Percentiles rank a stretch among this genome's conserved stretches.
phyloP scores from a whole-genome alignment of 768 basidiomycete species.

The Sarcomyxa edulis region DNA sequence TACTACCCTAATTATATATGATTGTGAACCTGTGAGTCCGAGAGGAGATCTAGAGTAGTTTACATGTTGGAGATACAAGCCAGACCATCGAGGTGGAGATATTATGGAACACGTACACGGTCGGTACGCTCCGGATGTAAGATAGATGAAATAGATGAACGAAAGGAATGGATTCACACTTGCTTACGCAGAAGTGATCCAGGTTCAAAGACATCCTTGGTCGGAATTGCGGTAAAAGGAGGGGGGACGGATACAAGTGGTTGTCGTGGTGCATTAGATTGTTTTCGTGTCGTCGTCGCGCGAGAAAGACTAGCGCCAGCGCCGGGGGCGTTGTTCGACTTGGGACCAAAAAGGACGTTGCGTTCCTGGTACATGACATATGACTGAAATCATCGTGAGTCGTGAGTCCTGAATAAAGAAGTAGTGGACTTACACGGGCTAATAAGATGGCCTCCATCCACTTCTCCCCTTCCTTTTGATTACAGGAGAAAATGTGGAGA shows the following conservation, averaged over 20 bases:
- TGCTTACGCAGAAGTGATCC: slow-evolving; percentile 67
- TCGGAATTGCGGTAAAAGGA: slow-evolving; percentile 24
- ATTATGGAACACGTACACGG: slow-evolving; percentile 2
- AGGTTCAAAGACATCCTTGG: slow-evolving; percentile 57
- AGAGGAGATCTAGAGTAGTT: too few species aligned
- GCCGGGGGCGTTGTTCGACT: slow-evolving; percentile 22
- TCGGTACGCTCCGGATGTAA: too few species aligned
- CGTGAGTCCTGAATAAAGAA: slow-evolving; percentile 3
- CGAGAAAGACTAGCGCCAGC: slow-evolving; percentile 15
- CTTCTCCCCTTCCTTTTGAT: slow-evolving; percentile 61
- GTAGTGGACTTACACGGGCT: slow-evolving; percentile 59
- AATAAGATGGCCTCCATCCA: slow-evolving; percentile 78
- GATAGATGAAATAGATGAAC: slow-evolving; percentile 8
- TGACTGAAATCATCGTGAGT: slow-evolving; percentile 42
- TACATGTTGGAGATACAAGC: neutral
- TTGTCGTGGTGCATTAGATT: slow-evolving; percentile 23
- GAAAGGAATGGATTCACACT: too few species aligned
- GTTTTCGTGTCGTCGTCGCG: slow-evolving; percentile 31
- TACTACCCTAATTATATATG: too few species aligned
- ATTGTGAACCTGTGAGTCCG: too few species aligned
- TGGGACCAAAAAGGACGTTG: slow-evolving; percentile 54
- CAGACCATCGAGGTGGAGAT: neutral
- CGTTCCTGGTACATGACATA: slow-evolving; percentile 81
- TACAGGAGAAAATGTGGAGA: slow-evolving; percentile 79
- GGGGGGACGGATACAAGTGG: slow-evolving; percentile 33